Conservation (phyloP, 768 basidiomycete genomes). For the Lactifluus echinatus region DNA sequence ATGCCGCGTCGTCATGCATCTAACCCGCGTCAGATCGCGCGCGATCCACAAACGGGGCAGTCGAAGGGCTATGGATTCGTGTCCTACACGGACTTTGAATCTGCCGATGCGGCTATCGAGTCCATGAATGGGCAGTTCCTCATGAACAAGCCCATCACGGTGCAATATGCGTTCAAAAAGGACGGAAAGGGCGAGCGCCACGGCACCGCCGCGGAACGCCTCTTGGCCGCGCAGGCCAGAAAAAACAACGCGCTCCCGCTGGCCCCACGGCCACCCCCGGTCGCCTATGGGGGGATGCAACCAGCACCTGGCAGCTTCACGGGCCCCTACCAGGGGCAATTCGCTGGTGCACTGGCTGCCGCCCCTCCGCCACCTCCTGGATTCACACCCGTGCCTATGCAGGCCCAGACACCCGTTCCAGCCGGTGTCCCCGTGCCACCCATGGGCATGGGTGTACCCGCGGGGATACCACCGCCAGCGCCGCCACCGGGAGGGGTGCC, state of each 20-base stretch:
- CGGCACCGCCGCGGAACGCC: slow-evolving; percentile 92
- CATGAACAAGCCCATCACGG: slow-evolving; percentile 96
- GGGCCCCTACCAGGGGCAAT: slow-evolving; percentile 84
- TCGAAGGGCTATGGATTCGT: slow-evolving; percentile 99
- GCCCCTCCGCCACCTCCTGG: slow-evolving; percentile 70
- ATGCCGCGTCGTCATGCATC: neutral
- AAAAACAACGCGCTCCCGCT: slow-evolving; percentile 90
- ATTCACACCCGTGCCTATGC: slow-evolving; percentile 56
- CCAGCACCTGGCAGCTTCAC: slow-evolving; percentile 65
- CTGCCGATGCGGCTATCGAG: slow-evolving; percentile 92
- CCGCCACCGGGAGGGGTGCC: slow-evolving; percentile 32
- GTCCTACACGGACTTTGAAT: slow-evolving; percentile 94
- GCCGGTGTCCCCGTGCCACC: slow-evolving; percentile 28
- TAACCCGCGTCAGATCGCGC: slow-evolving; percentile 57
- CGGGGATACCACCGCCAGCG: slow-evolving; percentile 3
- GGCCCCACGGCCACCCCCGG: slow-evolving; percentile 63
- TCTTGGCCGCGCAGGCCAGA: slow-evolving; percentile 89
- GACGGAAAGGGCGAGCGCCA: slow-evolving; percentile 98
- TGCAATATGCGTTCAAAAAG: slow-evolving; percentile 99
- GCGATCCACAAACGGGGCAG: slow-evolving; percentile 72
- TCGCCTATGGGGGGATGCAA: slow-evolving; percentile 59
- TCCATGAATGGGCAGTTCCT: slow-evolving; percentile 97
- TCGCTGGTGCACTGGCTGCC: slow-evolving; percentile 73
- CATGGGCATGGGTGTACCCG: slow-evolving; percentile 9
- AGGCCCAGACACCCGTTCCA: slow-evolving; percentile 34